Conservation (phyloP, 2,329 filamentous ascomycete genomes). For the Sporothrix schenckii region DNA sequence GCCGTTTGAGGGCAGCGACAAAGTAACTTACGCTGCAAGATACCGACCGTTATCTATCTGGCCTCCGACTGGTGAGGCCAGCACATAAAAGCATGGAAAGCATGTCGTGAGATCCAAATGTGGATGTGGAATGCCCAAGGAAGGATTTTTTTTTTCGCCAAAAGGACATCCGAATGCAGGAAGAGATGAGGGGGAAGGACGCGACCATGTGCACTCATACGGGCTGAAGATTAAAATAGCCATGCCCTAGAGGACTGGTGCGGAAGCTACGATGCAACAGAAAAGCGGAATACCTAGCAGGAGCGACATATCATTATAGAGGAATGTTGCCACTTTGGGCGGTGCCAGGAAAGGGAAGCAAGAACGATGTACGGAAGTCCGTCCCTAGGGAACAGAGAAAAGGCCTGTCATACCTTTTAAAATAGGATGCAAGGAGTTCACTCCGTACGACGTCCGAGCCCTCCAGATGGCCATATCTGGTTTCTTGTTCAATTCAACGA, state of each 20-base stretch:
- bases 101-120: slow-evolving; percentile 18
- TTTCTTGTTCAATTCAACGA: background rate
- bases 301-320: slow-evolving; percentile 13
- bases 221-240: slow-evolving; percentile 11
- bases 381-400: too few species aligned
- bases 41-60: background rate
- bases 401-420: background rate
- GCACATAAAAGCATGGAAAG: slow-evolving; percentile 19
- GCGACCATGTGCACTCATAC: background rate
- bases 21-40: background rate
- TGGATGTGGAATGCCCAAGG: slow-evolving; percentile 18
- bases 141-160: slow-evolving; percentile 7
- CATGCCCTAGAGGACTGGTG: background rate
- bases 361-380: background rate
- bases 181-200: background rate
- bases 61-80: background rate
- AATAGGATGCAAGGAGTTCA: background rate
- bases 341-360: slow-evolving; percentile 5
- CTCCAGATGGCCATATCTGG: background rate
- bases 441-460: background rate
- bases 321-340: slow-evolving; percentile 20
- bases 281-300: slow-evolving; percentile 9
- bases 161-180: background rate
- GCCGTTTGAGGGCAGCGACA: slow-evolving; percentile 3
- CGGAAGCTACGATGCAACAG: slow-evolving; percentile 18